Base-by-base conservation (phyloP, 139 green algal genomes). In the Chlamydomonas asymmetrica region DNA sequence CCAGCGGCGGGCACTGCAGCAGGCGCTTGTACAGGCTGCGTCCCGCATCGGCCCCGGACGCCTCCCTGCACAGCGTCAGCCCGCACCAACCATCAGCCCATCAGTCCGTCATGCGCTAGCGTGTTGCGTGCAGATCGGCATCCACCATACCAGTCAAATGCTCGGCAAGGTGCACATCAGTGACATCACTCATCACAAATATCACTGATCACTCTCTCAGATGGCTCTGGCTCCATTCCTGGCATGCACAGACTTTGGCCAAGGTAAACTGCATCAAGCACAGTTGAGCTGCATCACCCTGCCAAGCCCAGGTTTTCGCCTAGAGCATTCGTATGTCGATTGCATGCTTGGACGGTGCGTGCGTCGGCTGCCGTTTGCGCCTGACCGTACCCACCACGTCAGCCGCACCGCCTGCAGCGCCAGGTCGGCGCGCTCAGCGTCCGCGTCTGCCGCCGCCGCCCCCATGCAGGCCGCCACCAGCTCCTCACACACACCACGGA, bases 371-470 rank as follows among this genome's bases (percentile, higher is more conserved):
- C 35, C 8, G 1, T 27, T 5, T 41, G 32, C 59, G 69, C 71
- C 71, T 77, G 71, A 59, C 57, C 59, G 68, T 77, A 29, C 38
- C 41, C 40, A 77, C 71, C 71, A 77, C 22, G 23, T 41, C 59
- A 20, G 71, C 71, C 34, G n/a, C n/a, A n/a, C n/a, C n/a, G n/a
- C n/a, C n/a, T n/a, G n/a, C n/a, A n/a, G n/a, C n/a, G 59, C 71
- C 71, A 69, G 59, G 0, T 32, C 13, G 4, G 59, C 71, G 32
- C 68, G 35, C 22, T 59, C 71, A 1, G 59, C 71, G 6, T 8
- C 39, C n/a, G 32, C 23, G 7, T 23, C 59, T 32, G 38, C 50
- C 59, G n/a, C 61, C 0, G 71, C 71, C 71, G 69, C 71, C 34
- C 18, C 34, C n/a, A 43, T 22, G 71, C 71, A 70, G 10, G 71